Percentiles rank a stretch among this genome's conserved stretches.
Evolutionary conservation across 2,329 filamentous ascomycete genomes (phyloP).

Genomic region (Xylariaceae sp.): DNA sequence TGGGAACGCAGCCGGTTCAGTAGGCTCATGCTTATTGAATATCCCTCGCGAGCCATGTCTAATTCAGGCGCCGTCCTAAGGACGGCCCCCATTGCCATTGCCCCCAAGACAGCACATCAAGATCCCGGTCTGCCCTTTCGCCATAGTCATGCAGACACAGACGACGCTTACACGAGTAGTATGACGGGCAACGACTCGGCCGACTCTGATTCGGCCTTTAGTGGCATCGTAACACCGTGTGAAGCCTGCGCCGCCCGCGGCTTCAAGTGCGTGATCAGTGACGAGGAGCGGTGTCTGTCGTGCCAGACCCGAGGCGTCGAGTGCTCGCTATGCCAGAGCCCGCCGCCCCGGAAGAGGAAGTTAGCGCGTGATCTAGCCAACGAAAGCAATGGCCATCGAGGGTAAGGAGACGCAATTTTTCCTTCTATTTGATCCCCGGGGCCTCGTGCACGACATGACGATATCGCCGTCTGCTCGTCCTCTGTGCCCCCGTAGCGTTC

Average conservation of each 20-base stretch:
- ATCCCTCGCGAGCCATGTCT: constrained; percentile 43
- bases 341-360: constrained; percentile 75
- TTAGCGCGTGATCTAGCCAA: constrained; percentile 58
- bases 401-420: constrained; percentile 47
- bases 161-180: constrained; percentile 47
- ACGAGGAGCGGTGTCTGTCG: constrained; percentile 67
- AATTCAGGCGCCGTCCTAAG: constrained; percentile 50
- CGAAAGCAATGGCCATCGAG: constrained; percentile 60
- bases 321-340: constrained; percentile 73
- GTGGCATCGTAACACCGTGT: constrained; percentile 51
- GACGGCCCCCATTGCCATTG: constrained; percentile 62
- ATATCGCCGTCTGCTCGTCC: constrained; percentile 24
- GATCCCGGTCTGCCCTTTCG: constrained; percentile 38
- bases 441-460: constrained; percentile 31
- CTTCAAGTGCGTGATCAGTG: constrained; percentile 67
- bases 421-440: constrained; percentile 28
- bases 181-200: constrained; percentile 49
- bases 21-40: constrained; percentile 22
- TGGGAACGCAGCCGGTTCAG: constrained; percentile 10
- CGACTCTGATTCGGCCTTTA: constrained; percentile 41
- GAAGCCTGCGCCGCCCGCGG: constrained; percentile 71
- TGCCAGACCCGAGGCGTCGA: constrained; percentile 74
- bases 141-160: constrained; percentile 39
- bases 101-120: constrained; percentile 51
- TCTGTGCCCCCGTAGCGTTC: constrained; percentile 19